phyloP scores from a whole-genome alignment of 2,329 filamentous ascomycete genomes.

The Nemania sp. region DNA sequence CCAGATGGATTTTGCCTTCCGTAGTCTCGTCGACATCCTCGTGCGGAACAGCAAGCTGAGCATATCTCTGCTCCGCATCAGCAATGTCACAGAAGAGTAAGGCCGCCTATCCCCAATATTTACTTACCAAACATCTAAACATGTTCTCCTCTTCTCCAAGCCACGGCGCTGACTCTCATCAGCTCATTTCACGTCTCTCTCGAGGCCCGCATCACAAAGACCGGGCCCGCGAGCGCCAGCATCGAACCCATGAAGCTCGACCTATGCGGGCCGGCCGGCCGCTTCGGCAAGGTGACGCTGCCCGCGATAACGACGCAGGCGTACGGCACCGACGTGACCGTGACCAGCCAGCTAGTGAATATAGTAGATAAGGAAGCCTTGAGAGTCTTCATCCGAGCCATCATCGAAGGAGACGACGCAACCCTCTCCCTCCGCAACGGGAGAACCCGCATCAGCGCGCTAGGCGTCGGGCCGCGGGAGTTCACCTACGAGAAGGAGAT shows the following conservation, averaged over 20 bases:
- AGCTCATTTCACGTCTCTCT: slow-evolving; percentile 36
- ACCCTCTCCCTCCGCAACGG: slow-evolving; percentile 33
- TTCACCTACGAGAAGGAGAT: slow-evolving; percentile 35
- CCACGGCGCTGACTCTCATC: slow-evolving; percentile 1
- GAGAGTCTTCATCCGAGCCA: slow-evolving; percentile 29
- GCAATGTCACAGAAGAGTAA: slow-evolving; percentile 38
- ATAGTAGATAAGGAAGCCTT: slow-evolving; percentile 33
- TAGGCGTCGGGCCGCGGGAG: slow-evolving; percentile 28
- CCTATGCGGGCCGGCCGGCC: slow-evolving; percentile 20
- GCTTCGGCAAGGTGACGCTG: slow-evolving; percentile 34
- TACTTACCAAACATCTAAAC: no score
- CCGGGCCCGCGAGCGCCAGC: slow-evolving; percentile 25
- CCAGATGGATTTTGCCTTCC: slow-evolving; percentile 35
- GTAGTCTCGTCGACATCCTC: slow-evolving; percentile 29
- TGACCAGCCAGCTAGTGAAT: slow-evolving; percentile 32
- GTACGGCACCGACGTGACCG: slow-evolving; percentile 28
- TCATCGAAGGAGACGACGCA: slow-evolving; percentile 23
- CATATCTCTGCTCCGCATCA: slow-evolving; percentile 36
- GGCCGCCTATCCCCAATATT: slow-evolving; percentile 2
- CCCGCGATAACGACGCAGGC: slow-evolving; percentile 28
- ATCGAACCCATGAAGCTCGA: slow-evolving; percentile 22
- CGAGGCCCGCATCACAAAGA: slow-evolving; percentile 32
- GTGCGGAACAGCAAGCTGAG: slow-evolving; percentile 31
- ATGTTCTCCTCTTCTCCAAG: not conserved
- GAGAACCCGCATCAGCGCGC: slow-evolving; percentile 25